Evolutionary conservation across 371 early-diverging fungal genomes (phyloP).

Genomic region (Chytridium lagenaria): DNA sequence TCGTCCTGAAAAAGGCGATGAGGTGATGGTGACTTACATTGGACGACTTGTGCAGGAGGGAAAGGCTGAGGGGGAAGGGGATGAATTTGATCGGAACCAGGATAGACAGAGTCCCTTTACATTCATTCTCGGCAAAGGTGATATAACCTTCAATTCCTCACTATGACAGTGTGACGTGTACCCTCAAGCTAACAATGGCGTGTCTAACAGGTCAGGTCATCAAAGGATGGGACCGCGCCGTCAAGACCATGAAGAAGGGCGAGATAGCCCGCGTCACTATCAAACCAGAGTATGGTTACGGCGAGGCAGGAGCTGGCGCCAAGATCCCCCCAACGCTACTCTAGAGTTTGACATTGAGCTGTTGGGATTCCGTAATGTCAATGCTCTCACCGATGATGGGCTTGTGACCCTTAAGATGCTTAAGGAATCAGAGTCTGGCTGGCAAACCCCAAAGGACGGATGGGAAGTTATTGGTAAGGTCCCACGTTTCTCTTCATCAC

Average conservation of each 20-base stretch:
- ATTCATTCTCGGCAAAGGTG: constrained; percentile 45
- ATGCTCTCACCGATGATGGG: constrained; percentile 28
- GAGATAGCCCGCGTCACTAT: constrained; percentile 42
- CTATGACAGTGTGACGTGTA: too few relatives aligned
- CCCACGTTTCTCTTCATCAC: background rate
- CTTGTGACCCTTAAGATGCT: constrained; percentile 29
- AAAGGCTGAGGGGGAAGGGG: constrained; percentile 20
- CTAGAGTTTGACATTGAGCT: constrained; percentile 53
- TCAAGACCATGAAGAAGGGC: constrained; percentile 65
- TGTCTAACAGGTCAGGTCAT: constrained; percentile 76
- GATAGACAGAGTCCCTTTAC: constrained; percentile 36
- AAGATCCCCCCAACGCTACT: constrained; percentile 53
- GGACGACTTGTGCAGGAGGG: constrained; percentile 35
- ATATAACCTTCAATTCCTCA: constrained; percentile 9
- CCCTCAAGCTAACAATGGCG: background rate
- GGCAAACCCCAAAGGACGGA: constrained; percentile 35
- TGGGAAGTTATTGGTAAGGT: constrained; percentile 30
- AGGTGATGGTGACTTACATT: constrained; percentile 36
- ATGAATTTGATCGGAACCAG: constrained; percentile 37
- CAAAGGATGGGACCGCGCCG: constrained; percentile 75
- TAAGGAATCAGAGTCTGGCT: constrained; percentile 22
- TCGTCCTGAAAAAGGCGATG: constrained; percentile 30
- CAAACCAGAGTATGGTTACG: constrained; percentile 45
- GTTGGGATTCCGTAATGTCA: constrained; percentile 28
- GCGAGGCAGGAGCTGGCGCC: constrained; percentile 39